Base-by-base conservation (phyloP, 2,329 filamentous ascomycete genomes). In the Alternaria brassicae region DNA sequence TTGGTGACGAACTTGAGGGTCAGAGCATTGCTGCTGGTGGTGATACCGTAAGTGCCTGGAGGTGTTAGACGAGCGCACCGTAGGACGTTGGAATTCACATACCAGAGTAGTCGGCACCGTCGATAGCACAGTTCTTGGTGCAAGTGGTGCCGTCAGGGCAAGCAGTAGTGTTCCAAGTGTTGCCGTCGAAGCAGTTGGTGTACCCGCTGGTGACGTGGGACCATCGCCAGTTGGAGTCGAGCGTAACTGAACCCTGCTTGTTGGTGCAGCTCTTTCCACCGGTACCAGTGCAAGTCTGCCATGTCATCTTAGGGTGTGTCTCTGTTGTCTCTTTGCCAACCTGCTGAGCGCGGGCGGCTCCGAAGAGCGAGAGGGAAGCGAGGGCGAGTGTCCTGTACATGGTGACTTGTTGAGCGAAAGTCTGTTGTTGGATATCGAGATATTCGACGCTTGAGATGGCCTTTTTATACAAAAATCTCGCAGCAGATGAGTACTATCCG, bases 1-100 rank as follows among this genome's bases (percentile, higher is more conserved):
- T 84, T 80, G 62, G 84, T 87, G 63, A 87, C 84, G 66, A 88
- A 87, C 74, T 83, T 83, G 63, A 88, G 78, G 68, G 77, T 84
- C 65, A 88, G 78, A 58, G 81, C 76, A 70, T 81, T 80, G 67
- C 81, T 82, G 69, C 78, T 82, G 56, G 86, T 79, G 37, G 80
- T 83, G 68, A 86, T 82, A 67, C 86, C 79, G 56, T 81, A 81
- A 34, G 78, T 80, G 65, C 69, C 69, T 72, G 19, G 8, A 12
- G 4, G 15, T 32, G 19, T 44, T 9, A 17, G 40, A 37, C 63
- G 15, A 61, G 42, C 19, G 8, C 19, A 12, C 34, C 2, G 3
- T 32, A 19, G 23, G 15, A 10, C 9, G 50, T 28, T 21, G 19
- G 2, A 10, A 23, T 7, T 44, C 15, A 61, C 47, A 68, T 72